phyloP scores from a whole-genome alignment of 768 basidiomycete species.

The Suillus subalutaceus region DNA sequence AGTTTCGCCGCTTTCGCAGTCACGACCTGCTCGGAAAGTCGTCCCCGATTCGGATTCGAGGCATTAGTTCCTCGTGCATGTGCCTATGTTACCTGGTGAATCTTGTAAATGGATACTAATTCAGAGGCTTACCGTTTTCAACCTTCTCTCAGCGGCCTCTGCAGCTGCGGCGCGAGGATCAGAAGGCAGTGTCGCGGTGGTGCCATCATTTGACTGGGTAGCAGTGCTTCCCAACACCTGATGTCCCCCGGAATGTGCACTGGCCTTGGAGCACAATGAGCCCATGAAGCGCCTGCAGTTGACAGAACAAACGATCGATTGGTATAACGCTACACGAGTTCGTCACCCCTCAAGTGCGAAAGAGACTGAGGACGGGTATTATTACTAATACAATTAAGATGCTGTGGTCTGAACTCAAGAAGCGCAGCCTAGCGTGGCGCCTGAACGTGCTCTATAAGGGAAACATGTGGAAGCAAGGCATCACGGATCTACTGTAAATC shows the following conservation, averaged over 20 bases:
- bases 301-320: no score
- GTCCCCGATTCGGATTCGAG: constrained; percentile 49
- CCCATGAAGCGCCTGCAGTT: constrained; percentile 43
- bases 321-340: neutral
- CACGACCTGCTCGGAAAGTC: constrained; percentile 45
- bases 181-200: constrained; percentile 20
- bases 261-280: constrained; percentile 57
- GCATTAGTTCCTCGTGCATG: constrained; percentile 45
- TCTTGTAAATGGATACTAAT: constrained; percentile 19
- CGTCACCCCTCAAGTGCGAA: constrained; percentile 7
- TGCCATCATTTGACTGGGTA: constrained; percentile 28
- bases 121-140: constrained; percentile 51
- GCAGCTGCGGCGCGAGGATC: constrained; percentile 59
- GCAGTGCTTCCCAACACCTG: constrained; percentile 50
- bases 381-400: neutral
- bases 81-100: constrained; percentile 36
- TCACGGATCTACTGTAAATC: neutral
- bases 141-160: constrained; percentile 63
- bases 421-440: neutral
- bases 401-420: constrained; percentile 10
- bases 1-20: constrained; percentile 39
- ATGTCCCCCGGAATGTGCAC: constrained; percentile 44
- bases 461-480: constrained; percentile 1
- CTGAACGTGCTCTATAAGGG: neutral
- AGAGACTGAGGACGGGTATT: constrained; percentile 1